Evolutionary conservation across 805 yeast genomes (phyloP).

Genomic region (Ogataea zsoltii): DNA sequence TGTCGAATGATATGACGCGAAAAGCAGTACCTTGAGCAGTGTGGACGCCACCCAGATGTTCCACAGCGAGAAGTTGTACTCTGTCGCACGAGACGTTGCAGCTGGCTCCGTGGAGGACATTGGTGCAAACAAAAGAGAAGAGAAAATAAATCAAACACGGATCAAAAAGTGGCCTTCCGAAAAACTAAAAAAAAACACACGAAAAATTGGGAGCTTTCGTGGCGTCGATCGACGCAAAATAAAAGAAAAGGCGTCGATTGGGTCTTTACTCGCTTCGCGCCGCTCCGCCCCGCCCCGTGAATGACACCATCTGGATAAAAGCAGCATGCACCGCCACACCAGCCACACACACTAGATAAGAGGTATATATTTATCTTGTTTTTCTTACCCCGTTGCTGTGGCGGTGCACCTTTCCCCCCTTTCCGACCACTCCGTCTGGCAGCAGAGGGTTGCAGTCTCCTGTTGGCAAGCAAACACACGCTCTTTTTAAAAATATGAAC

Average conservation of each 20-base stretch:
- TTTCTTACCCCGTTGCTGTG: background rate
- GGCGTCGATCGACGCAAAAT: too few species aligned
- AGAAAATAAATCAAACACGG: background rate
- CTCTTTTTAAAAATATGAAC: too few species aligned
- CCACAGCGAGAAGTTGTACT: constrained; percentile 52
- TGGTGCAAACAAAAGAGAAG: background rate
- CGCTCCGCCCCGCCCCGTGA: constrained; percentile 4
- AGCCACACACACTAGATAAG: background rate
- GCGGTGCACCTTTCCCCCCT: constrained; percentile 3
- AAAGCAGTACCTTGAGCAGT: constrained; percentile 58
- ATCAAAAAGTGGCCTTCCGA: background rate
- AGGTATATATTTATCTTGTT: background rate
- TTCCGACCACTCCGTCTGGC: background rate
- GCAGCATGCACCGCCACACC: background rate
- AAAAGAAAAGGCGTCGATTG: background rate
- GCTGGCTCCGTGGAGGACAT: background rate
- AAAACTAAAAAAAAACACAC: background rate
- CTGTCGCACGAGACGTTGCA: constrained; percentile 7
- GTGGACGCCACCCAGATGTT: constrained; percentile 68
- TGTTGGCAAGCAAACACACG: too few species aligned
- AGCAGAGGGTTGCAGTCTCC: too few species aligned
- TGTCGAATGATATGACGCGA: constrained; percentile 86
- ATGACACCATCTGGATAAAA: constrained; percentile 1
- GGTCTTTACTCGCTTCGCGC: background rate
- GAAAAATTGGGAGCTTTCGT: background rate